Evolutionary conservation across 1,284 basidiomycete species (phyloP).

Genomic region (Rhodotorula mucilaginosa): DNA sequence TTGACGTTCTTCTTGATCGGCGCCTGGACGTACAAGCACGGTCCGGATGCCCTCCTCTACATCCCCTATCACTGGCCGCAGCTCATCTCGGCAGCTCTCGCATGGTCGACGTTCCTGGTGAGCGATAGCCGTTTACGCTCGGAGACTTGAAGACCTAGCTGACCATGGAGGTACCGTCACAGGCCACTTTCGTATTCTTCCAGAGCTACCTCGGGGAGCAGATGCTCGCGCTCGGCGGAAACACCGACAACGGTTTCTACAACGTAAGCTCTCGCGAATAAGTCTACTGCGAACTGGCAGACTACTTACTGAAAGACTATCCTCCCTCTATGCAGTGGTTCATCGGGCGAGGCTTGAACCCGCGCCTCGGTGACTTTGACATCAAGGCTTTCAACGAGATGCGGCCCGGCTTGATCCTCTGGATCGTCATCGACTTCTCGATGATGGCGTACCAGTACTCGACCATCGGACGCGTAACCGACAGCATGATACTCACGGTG

Average conservation of each 20-base stretch:
- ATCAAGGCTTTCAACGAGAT: slow-evolving; percentile 96
- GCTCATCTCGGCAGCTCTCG: slow-evolving; percentile 75
- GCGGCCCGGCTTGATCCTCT: slow-evolving; percentile 91
- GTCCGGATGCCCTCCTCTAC: slow-evolving; percentile 78
- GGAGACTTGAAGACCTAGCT: neutral
- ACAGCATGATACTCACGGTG: slow-evolving; percentile 87
- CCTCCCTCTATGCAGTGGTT: slow-evolving; percentile 66
- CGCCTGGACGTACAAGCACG: slow-evolving; percentile 68
- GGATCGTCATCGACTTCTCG: slow-evolving; percentile 86
- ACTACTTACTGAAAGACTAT: neutral
- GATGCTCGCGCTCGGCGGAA: slow-evolving; percentile 86
- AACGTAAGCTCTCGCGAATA: slow-evolving; percentile 62
- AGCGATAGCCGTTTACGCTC: neutral
- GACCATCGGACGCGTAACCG: slow-evolving; percentile 69
- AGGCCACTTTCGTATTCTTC: slow-evolving; percentile 68
- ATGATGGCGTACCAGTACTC: slow-evolving; percentile 88
- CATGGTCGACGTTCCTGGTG: slow-evolving; percentile 71
- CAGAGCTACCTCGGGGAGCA: slow-evolving; percentile 58
- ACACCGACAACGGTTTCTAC: slow-evolving; percentile 82
- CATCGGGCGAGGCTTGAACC: slow-evolving; percentile 94
- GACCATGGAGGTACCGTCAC: neutral
- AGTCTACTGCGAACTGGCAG: no score
- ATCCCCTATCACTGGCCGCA: slow-evolving; percentile 90
- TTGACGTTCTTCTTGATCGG: slow-evolving; percentile 68
- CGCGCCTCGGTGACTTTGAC: slow-evolving; percentile 78